Base-by-base conservation (phyloP, 2,329 filamentous ascomycete genomes). In the Talaromyces rugulosus region DNA sequence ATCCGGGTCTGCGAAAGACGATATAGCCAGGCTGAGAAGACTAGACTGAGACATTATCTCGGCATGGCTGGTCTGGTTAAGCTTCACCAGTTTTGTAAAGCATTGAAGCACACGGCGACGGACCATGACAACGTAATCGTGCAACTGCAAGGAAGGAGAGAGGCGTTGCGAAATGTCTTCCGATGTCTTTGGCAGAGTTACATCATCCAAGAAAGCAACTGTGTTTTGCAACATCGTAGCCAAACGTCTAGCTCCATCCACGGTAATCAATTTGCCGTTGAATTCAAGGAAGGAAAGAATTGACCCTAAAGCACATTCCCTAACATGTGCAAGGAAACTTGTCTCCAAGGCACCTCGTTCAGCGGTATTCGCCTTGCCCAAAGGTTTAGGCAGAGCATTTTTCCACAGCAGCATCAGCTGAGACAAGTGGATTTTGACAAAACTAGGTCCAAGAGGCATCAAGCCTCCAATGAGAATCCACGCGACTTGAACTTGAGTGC, bases 381-480 rank as follows among this genome's bases (percentile, higher is more conserved):
- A 78, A 5, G 96, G 94, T 71, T 96, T 96, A 0, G 96, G 94
- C 11, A 99, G 82, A 0, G 95, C 94, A 75, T 98, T 99, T 76
- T 96, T 96, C 95, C 95, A 99, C 6, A 99, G 81, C 8, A 99
- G 80, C 61, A 99, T 86, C 27, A 99, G 82, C 72, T 99, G 95
- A 2, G 93, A 94, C 7, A 99, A 83, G 76, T 99, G 95, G 28
- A 98, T 98, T 78, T 99, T 99, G 75, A 98, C 94, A 74, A 99
- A 99, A 74, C 96, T 98, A 4, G 95, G 94, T 0, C 95, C 95
- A 0, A 99, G 83, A 0, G 93, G 92, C 94, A 98, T 98, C 60
- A 99, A 80, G 0, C 96, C 95, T 42, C 96, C 95, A 54, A 99
- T 96, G 62, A 99, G 81, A 55, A 96, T 96, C 94, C 95, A 99